Conservation (phyloP, 2,329 filamentous ascomycete genomes). For the Neurospora sp. region DNA sequence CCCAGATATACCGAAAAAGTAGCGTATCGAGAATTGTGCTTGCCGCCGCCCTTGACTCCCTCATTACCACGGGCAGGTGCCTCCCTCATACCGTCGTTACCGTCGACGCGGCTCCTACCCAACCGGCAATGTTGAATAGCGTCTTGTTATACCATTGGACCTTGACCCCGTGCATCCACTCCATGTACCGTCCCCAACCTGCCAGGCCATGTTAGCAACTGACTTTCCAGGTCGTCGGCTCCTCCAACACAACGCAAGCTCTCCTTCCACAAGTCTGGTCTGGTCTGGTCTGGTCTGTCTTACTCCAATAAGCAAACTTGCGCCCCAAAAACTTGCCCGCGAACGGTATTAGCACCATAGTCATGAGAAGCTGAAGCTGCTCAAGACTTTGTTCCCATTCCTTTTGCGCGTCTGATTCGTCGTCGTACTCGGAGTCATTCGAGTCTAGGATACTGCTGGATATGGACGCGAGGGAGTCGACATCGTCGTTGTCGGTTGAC, state of each 20-base stretch:
- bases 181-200: slow-evolving; percentile 93
- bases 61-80: neutral
- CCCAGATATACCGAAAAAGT: neutral
- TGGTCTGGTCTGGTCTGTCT: slow-evolving; percentile 24
- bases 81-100: slow-evolving; percentile 37
- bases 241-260: neutral
- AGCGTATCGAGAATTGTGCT: neutral
- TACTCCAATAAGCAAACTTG: slow-evolving; percentile 95
- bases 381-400: slow-evolving; percentile 94
- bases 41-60: neutral
- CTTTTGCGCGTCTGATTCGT: slow-evolving; percentile 74
- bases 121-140: slow-evolving; percentile 53
- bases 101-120: slow-evolving; percentile 48
- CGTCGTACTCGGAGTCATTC: slow-evolving; percentile 39
- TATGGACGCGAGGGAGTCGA: slow-evolving; percentile 55
- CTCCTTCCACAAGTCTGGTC: neutral
- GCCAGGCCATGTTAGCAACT: slow-evolving; percentile 10
- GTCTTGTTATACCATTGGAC: slow-evolving; percentile 54
- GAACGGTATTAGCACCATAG: slow-evolving; percentile 91
- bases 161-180: slow-evolving; percentile 80
- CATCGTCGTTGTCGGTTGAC: slow-evolving; percentile 36
- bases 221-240: neutral
- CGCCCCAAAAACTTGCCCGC: slow-evolving; percentile 89
- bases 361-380: slow-evolving; percentile 84
- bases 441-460: slow-evolving; percentile 39